phyloP scores from a whole-genome alignment of 805 yeast genomes.

The Pichia scutulata region DNA sequence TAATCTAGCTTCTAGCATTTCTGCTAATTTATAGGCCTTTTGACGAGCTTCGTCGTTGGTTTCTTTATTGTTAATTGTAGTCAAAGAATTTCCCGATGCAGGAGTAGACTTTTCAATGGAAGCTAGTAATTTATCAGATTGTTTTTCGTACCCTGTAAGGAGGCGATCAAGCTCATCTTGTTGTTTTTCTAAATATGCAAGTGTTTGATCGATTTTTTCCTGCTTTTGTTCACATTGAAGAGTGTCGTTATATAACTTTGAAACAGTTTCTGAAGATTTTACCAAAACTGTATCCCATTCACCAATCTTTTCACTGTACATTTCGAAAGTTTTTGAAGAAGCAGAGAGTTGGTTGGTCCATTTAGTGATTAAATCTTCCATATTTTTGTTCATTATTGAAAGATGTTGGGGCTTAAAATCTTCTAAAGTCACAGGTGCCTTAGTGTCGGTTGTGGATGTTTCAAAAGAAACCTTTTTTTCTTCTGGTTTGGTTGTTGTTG shows the following conservation, averaged over 20 bases:
- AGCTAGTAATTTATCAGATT: constrained; percentile 46
- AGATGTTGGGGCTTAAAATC: constrained; percentile 59
- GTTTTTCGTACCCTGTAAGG: constrained; percentile 74
- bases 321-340: constrained; percentile 65
- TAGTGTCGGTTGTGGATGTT: constrained; percentile 13
- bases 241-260: constrained; percentile 69
- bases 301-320: constrained; percentile 65
- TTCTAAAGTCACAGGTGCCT: constrained; percentile 35
- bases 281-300: constrained; percentile 84
- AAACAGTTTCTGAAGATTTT: constrained; percentile 77
- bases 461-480: constrained; percentile 9
- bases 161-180: constrained; percentile 85
- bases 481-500: background rate
- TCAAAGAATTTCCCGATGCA: background rate
- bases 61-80: constrained; percentile 7
- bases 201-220: constrained; percentile 75
- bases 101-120: constrained; percentile 23
- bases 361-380: constrained; percentile 85
- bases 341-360: constrained; percentile 85
- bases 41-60: constrained; percentile 81
- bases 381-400: constrained; percentile 79
- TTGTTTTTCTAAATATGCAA: constrained; percentile 80
- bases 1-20: constrained; percentile 71
- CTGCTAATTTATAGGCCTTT: constrained; percentile 83
- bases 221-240: constrained; percentile 81